Conservation (phyloP, 2,329 filamentous ascomycete genomes). For the Xylaria sp. region DNA sequence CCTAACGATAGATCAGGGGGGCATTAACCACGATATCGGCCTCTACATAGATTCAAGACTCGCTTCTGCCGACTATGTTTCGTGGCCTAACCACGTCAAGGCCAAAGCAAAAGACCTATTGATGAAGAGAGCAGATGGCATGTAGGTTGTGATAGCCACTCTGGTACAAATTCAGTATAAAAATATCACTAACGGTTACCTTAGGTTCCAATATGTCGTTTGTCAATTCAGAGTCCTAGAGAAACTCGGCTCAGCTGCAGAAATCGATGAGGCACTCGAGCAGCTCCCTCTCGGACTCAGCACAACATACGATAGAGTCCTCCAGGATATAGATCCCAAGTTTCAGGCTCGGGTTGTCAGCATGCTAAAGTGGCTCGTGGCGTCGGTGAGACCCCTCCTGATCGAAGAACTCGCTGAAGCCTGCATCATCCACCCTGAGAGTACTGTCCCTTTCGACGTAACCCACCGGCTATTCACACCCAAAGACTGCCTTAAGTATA, state of each 20-base stretch:
- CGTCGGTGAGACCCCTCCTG: neutral
- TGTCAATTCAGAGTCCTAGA: constrained; percentile 5
- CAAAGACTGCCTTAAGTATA: neutral
- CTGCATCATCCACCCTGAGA: neutral
- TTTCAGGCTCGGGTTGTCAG: neutral
- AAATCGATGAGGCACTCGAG: neutral
- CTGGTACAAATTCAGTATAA: neutral
- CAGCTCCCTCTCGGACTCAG: constrained; percentile 9
- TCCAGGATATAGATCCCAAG: neutral
- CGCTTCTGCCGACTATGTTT: constrained; percentile 1
- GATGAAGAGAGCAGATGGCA: constrained; percentile 4
- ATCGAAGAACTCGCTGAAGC: constrained; percentile 2
- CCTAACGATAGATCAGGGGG: neutral
- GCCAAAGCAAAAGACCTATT: constrained; percentile 4
- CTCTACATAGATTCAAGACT: constrained; percentile 5
- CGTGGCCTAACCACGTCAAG: constrained; percentile 1
- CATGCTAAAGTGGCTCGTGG: constrained; percentile 16
- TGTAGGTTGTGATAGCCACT: neutral
- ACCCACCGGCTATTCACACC: neutral
- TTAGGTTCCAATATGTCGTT: constrained; percentile 17
- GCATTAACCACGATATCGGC: constrained; percentile 1
- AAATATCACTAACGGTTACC: neutral
- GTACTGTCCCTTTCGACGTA: neutral
- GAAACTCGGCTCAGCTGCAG: neutral
- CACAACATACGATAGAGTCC: constrained; percentile 14